phyloP scores from a whole-genome alignment of 1,284 basidiomycete genomes.

The Sphaerobolus stellatus region DNA sequence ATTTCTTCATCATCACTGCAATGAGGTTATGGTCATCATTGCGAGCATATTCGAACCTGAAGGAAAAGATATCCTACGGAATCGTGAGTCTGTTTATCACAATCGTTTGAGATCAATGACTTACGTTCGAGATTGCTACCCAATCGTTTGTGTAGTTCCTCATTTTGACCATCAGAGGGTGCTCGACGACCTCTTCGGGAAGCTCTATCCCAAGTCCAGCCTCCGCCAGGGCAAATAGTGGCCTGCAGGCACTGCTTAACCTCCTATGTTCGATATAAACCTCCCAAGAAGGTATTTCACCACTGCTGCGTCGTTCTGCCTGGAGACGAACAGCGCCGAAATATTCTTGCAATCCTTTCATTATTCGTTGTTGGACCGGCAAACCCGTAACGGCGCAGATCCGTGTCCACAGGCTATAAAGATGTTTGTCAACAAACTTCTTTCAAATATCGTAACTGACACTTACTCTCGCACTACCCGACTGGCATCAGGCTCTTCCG shows the following conservation, averaged over 20 bases:
- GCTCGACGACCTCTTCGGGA: constrained; percentile 31
- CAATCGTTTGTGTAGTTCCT: constrained; percentile 43
- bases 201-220: constrained; percentile 44
- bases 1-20: constrained; percentile 25
- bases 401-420: neutral
- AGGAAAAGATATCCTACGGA: constrained; percentile 45
- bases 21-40: constrained; percentile 36
- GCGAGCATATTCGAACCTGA: constrained; percentile 41
- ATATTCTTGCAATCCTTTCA: neutral
- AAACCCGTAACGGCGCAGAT: neutral
- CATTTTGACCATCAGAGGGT: constrained; percentile 34
- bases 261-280: constrained; percentile 37
- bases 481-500: constrained; percentile 24
- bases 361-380: neutral
- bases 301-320: constrained; percentile 25
- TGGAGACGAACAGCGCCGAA: neutral
- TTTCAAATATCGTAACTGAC: neutral
- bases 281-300: constrained; percentile 35
- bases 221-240: no score
- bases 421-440: neutral
- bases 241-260: constrained; percentile 37
- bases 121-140: constrained; percentile 45
- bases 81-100: no score
- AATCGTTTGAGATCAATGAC: constrained; percentile 17
- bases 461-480: constrained; percentile 18